These are phyloP conservation scores for Dovyalis caffra DNA, from an alignment of 345 rosid genomes.

Conservation along the genomic window DNA sequence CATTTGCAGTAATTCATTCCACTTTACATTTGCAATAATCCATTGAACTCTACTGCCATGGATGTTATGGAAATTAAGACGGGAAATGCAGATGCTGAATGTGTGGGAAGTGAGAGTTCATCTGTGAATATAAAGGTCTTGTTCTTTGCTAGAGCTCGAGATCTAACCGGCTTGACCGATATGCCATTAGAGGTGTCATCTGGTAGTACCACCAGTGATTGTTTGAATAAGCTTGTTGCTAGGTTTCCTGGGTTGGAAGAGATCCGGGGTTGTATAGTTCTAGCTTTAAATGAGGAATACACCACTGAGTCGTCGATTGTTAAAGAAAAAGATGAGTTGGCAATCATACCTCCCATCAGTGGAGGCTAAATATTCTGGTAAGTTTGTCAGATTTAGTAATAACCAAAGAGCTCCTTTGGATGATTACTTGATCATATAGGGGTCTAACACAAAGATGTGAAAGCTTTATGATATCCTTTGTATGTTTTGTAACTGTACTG, in stretches of 20 bases:
- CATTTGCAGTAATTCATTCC: too few relatives aligned
- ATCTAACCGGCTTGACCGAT: slow-evolving; percentile 61
- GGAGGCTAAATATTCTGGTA: slow-evolving; percentile 53
- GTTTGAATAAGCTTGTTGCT: slow-evolving; percentile 56
- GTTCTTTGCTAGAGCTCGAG: slow-evolving; percentile 87
- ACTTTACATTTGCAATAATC: background rate
- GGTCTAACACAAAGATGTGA: too few relatives aligned
- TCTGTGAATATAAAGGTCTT: slow-evolving; percentile 59
- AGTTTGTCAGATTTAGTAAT: background rate
- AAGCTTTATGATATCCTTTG: too few relatives aligned
- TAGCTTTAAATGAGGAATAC: slow-evolving; percentile 80
- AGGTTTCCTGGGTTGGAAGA: slow-evolving; percentile 66
- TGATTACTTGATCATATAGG: background rate
- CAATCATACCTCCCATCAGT: slow-evolving; percentile 94
- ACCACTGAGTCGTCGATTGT: slow-evolving; percentile 52
- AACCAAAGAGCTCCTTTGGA: background rate
- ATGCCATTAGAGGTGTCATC: slow-evolving; percentile 48
- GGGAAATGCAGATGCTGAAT: background rate
- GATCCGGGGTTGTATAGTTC: slow-evolving; percentile 65
- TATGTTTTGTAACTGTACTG: too few relatives aligned
- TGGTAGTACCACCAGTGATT: slow-evolving; percentile 65
- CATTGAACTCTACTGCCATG: slow-evolving; percentile 6
- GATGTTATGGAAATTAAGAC: slow-evolving; percentile 25
- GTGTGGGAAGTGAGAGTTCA: slow-evolving; percentile 21
- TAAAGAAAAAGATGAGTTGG: slow-evolving; percentile 79